Conservation (phyloP, 225 moss, liverwort and hornwort genomes). For the Straminergon stramineum region DNA sequence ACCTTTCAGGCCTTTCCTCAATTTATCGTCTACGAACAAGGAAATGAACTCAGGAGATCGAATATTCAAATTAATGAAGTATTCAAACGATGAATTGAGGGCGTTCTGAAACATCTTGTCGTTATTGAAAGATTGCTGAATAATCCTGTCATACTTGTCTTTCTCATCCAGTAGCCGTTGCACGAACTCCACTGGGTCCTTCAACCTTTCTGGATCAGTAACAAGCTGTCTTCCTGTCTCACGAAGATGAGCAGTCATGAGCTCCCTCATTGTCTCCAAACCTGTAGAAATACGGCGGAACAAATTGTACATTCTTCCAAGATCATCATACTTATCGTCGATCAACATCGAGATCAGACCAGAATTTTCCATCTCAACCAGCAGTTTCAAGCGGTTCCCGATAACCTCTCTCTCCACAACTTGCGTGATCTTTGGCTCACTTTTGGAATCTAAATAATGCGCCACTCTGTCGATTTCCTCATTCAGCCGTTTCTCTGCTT, state of each 20-base stretch:
- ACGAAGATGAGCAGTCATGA: slow-evolving; percentile 55
- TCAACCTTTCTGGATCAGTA: slow-evolving; percentile 53
- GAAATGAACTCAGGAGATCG: slow-evolving; percentile 62
- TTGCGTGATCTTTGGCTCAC: slow-evolving; percentile 51
- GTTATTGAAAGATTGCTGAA: slow-evolving; percentile 57
- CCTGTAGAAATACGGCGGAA: slow-evolving; percentile 52
- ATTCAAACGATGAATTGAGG: slow-evolving; percentile 55
- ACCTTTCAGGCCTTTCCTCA: slow-evolving; percentile 59
- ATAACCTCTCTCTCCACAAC: slow-evolving; percentile 61
- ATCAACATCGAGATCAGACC: slow-evolving; percentile 56
- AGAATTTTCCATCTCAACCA: slow-evolving; percentile 62
- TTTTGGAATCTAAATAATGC: slow-evolving; percentile 51
- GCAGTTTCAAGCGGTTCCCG: slow-evolving; percentile 51
- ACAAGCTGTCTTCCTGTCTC: slow-evolving; percentile 59
- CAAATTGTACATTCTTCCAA: slow-evolving; percentile 50
- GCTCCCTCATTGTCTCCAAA: slow-evolving; percentile 52
- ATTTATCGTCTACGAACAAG: slow-evolving; percentile 55
- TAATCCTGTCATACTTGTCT: slow-evolving; percentile 59
- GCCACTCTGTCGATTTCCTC: slow-evolving; percentile 57
- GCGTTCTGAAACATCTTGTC: slow-evolving; percentile 68
- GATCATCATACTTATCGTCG: slow-evolving; percentile 55
- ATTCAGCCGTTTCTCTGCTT: slow-evolving; percentile 52
- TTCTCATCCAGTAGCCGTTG: slow-evolving; percentile 58
- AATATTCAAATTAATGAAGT: slow-evolving; percentile 54
- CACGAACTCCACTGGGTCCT: slow-evolving; percentile 59